phyloP scores from a whole-genome alignment of 306 rosid genomes.

The Quercus ilex region DNA sequence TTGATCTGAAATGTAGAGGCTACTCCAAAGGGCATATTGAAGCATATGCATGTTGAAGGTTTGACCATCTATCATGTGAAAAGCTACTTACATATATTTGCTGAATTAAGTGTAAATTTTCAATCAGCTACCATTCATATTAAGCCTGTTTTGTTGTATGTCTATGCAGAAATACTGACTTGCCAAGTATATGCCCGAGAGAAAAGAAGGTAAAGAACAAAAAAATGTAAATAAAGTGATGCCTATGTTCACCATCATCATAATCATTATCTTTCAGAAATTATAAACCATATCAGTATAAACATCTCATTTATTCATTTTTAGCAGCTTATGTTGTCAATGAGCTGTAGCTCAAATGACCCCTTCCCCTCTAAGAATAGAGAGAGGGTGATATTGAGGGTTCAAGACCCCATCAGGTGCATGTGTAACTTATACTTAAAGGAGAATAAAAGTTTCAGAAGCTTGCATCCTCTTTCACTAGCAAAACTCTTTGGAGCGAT shows the following conservation, averaged over 20 bases:
- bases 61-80: constrained; percentile 45
- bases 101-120: not conserved
- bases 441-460: not conserved
- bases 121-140: constrained; percentile 1
- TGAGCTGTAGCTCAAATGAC: not conserved
- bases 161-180: constrained; percentile 40
- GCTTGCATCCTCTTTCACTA: not conserved
- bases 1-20: constrained; percentile 34
- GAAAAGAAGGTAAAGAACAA: constrained; percentile 33
- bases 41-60: constrained; percentile 31
- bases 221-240: not conserved
- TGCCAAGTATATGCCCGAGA: constrained; percentile 42
- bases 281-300: not conserved
- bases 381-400: not conserved
- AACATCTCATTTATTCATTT: not conserved
- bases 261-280: not conserved
- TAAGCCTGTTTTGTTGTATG: not conserved
- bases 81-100: constrained; percentile 26
- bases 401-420: not conserved
- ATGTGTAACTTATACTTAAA: not conserved
- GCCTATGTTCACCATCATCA: not conserved
- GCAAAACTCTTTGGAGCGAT: too few relatives aligned
- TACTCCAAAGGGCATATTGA: constrained; percentile 42
- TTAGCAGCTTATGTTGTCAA: not conserved
- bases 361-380: not conserved